Conservation (phyloP, 1,284 basidiomycete species). For the Calocybe gambosa region DNA sequence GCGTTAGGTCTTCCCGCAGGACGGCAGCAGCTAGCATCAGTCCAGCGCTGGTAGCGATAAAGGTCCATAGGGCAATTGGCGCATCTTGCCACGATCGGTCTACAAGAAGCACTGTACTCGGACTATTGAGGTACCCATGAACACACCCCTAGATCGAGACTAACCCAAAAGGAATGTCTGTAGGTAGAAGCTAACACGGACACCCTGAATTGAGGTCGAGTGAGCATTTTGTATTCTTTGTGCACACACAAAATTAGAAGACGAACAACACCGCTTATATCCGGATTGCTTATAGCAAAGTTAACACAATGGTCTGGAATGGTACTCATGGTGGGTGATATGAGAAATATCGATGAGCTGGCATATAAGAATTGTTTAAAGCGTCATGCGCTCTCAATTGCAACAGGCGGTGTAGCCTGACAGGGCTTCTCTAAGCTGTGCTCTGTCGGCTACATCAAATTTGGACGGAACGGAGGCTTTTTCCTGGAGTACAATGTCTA, state of each 20-base stretch:
- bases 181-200: constrained; percentile 37
- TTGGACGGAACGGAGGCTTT: not conserved
- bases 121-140: constrained; percentile 1
- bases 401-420: not conserved
- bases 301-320: constrained; percentile 9
- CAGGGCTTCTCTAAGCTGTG: too few species aligned
- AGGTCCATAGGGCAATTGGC: constrained; percentile 35
- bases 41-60: constrained; percentile 34
- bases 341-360: not conserved
- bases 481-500: too few species aligned
- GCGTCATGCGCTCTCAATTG: not conserved
- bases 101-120: constrained; percentile 27
- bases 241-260: not conserved
- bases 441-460: too few species aligned
- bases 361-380: not conserved
- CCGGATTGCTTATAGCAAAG: constrained; percentile 25
- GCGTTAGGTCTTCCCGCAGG: constrained; percentile 24
- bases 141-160: constrained; percentile 3
- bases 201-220: constrained; percentile 20
- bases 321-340: constrained; percentile 4
- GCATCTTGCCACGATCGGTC: constrained; percentile 35
- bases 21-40: constrained; percentile 32
- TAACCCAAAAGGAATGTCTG: constrained; percentile 33
- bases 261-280: constrained; percentile 31
- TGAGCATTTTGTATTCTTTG: not conserved